Evolutionary conservation across 257 asterid species (phyloP), one percentile per base, ranked within the genome.

Genomic region (Schizonepeta tenuifolia): DNA sequence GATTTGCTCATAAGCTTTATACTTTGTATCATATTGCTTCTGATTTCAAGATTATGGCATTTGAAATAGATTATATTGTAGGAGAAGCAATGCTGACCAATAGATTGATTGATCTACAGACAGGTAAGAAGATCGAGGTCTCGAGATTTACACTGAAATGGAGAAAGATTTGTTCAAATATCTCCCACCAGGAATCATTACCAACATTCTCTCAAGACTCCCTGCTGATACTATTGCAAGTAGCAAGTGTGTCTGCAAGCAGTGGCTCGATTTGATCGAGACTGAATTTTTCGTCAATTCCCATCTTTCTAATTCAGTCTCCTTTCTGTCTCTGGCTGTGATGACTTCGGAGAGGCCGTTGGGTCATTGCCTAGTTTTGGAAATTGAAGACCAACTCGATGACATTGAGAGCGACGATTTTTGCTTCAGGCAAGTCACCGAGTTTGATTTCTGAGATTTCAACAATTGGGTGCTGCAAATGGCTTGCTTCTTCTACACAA

Each of bases 161-260:
- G 12, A 59, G 40, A 1, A 15, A 14, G 18, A 59, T 31, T 15
- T 12, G 9, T 2, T 57, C 38, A 24, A 12, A 26, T 13, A 57
- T 69, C 80, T 57, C 13, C 35, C 64, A 5, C 6, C 18, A 47
- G 80, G 72, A 31, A 46, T 78, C 33, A 53, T 46, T 67, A 53
- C 61, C 13, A 60, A 83, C 13, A 81, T 83, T 11, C 81, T 83
- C 35, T 44, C 72, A 15, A 79, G 82, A 15, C 73, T 83, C 36
- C 7, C 6, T 31, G 36, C 74, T 15, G 69, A 60, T 55, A n/a
- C 57, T 31, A 58, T 79, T 43, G 2, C 26, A 21, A 44, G 31
- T 2, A 79, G 82, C 83, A 70, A 78, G 40, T 75, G 80, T n/a
- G 83, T 80, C 11, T 77, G 82, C 79, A 75, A 75, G 49, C 0